Percentiles rank a stretch among this genome's conserved stretches.
Conservation (phyloP, 2,329 filamentous ascomycete genomes). For the Aspergillus jensenii region DNA sequence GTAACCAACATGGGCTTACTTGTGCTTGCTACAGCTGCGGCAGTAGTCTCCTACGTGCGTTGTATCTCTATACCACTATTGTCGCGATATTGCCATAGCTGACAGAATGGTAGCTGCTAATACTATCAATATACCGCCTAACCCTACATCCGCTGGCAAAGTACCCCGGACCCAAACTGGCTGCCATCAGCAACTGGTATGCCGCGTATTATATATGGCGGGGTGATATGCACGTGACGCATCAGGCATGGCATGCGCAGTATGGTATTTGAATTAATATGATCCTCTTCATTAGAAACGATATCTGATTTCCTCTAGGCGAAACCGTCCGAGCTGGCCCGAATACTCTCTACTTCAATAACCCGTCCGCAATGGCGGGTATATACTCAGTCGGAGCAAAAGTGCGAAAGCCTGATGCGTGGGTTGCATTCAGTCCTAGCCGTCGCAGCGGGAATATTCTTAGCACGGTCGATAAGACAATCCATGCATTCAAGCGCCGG, state of each 20-base stretch:
- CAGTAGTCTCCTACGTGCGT: too few relatives aligned
- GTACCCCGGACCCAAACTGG: background rate
- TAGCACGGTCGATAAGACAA: background rate
- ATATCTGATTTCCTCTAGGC: background rate
- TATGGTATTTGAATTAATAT: background rate
- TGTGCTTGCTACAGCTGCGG: too few relatives aligned
- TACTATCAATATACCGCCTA: slow-evolving; percentile 14
- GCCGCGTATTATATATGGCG: background rate
- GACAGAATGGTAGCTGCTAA: too few relatives aligned
- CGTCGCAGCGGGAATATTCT: background rate
- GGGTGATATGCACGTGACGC: background rate
- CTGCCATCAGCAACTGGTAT: background rate
- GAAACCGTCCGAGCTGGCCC: background rate
- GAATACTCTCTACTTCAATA: background rate
- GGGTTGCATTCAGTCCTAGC: background rate
- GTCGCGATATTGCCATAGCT: too few relatives aligned
- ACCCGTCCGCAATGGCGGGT: background rate
- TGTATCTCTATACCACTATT: too few relatives aligned
- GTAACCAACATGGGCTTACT: too few relatives aligned
- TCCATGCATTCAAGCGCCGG: slow-evolving; percentile 2
- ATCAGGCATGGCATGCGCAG: background rate
- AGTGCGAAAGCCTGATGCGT: background rate
- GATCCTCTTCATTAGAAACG: background rate
- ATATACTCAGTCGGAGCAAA: slow-evolving; percentile 2
- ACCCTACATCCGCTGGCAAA: background rate